Evolutionary conservation across 2,329 filamentous ascomycete species (phyloP).

Genomic region (Colletotrichum sp.): DNA sequence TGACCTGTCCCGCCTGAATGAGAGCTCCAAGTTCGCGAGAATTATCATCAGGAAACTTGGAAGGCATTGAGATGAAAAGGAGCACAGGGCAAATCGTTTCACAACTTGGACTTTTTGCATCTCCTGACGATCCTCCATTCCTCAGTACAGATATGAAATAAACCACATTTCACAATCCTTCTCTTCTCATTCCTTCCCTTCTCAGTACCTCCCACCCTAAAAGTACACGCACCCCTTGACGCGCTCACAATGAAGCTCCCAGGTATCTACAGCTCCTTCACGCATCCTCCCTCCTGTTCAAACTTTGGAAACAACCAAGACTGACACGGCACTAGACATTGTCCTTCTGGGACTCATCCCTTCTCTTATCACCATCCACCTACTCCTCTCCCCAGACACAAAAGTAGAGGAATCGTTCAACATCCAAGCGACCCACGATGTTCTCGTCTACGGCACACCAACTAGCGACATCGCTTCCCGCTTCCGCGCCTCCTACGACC

Average conservation of each 20-base stretch:
- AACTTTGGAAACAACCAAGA: not conserved
- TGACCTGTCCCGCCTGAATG: not conserved
- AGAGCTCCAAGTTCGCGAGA: conserved; percentile 3
- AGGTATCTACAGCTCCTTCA: conserved; percentile 14
- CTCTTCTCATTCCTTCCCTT: not conserved
- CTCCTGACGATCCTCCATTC: not conserved
- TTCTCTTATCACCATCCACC: conserved; percentile 68
- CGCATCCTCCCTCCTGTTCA: not conserved
- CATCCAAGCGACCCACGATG: conserved; percentile 91
- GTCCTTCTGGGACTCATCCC: conserved; percentile 64
- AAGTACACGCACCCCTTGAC: not conserved
- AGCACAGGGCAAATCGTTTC: conserved; percentile 20
- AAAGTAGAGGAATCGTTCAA: conserved; percentile 99
- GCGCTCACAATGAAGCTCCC: conserved; percentile 24
- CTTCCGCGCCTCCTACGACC: conserved; percentile 76
- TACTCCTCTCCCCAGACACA: conserved; percentile 81
- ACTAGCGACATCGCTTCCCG: conserved; percentile 55
- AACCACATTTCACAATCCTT: not conserved
- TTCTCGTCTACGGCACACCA: conserved; percentile 81
- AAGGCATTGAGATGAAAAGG: conserved; percentile 12
- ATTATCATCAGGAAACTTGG: not conserved
- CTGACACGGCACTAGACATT: conserved; percentile 41
- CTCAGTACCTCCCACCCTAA: not conserved
- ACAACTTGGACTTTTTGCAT: not conserved
- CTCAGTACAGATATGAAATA: not conserved